These are phyloP conservation scores for Astrothelium subdiscretum DNA, from an alignment of 495 filamentous ascomycete species.

Conservation along the genomic window DNA sequence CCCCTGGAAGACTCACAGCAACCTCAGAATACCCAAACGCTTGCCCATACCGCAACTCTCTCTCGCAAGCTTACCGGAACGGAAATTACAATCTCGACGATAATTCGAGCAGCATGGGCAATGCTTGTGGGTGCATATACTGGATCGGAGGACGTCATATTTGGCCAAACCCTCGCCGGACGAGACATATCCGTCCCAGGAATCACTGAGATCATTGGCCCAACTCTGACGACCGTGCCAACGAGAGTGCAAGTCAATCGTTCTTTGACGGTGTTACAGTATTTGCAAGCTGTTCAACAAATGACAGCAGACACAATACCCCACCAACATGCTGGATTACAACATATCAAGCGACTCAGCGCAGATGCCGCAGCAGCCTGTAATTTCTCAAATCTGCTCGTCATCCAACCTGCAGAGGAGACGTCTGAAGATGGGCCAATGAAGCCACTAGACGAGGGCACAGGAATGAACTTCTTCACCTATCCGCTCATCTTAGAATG, in stretches of 20 bases:
- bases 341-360: conserved; percentile 53
- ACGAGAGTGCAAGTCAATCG: conserved; percentile 29
- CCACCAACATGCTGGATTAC: conserved; percentile 44
- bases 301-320: conserved; percentile 38
- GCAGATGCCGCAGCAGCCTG: conserved; percentile 52
- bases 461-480: conserved; percentile 20
- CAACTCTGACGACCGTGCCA: conserved; percentile 58
- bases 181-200: conserved; percentile 51
- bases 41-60: conserved; percentile 8
- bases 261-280: conserved; percentile 27
- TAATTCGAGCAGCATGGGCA: conserved; percentile 60
- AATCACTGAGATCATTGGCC: conserved; percentile 61
- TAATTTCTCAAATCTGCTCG: conserved; percentile 49
- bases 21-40: conserved; percentile 29
- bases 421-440: conserved; percentile 14
- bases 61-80: conserved; percentile 23
- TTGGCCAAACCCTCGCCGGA: conserved; percentile 71
- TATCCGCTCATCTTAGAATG: conserved; percentile 18
- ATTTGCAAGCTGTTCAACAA: conserved; percentile 34
- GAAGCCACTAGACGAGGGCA: conserved; percentile 13
- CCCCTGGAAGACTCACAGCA: conserved; percentile 29
- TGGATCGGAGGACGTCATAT: conserved; percentile 54
- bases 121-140: conserved; percentile 51
- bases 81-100: conserved; percentile 41
- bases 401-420: conserved; percentile 35